phyloP scores from a whole-genome alignment of 495 filamentous ascomycete genomes.

The Tuber aestivum region DNA sequence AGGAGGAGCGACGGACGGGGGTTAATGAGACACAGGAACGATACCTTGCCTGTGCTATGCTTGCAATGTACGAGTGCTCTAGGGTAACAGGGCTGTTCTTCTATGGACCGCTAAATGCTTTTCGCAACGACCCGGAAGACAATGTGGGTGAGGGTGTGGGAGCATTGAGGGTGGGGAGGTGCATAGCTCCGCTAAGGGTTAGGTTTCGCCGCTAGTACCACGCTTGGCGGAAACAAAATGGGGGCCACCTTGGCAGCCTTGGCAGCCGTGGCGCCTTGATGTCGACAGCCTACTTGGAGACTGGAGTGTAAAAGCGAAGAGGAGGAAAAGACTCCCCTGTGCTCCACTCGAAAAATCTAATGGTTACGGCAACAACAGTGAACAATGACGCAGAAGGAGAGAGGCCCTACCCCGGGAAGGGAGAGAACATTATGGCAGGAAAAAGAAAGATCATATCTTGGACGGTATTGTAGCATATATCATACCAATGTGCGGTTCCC shows the following conservation, averaged over 20 bases:
- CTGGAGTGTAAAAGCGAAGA: neutral
- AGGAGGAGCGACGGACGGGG: conserved; percentile 27
- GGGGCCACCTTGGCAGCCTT: too few relatives aligned
- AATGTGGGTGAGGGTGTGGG: conserved; percentile 37
- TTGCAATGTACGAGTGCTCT: too few relatives aligned
- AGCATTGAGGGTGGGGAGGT: conserved; percentile 33
- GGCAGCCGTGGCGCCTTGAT: conserved; percentile 29
- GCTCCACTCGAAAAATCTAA: too few relatives aligned
- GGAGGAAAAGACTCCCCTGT: neutral
- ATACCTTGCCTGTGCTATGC: conserved; percentile 33
- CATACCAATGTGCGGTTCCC: neutral
- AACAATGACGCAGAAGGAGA: too few relatives aligned
- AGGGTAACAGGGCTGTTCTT: conserved; percentile 34
- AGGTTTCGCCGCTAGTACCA: conserved; percentile 20
- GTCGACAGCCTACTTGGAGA: conserved; percentile 17
- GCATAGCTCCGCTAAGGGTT: conserved; percentile 37
- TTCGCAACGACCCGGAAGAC: conserved; percentile 41
- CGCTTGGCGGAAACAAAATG: neutral
- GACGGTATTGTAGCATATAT: conserved; percentile 9
- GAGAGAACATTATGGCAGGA: neutral
- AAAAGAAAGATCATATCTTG: conserved; percentile 5
- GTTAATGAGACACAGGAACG: conserved; percentile 36
- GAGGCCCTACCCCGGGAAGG: neutral
- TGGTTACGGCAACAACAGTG: too few relatives aligned
- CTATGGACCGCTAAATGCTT: conserved; percentile 40